Conservation (phyloP, 2,329 filamentous ascomycete species). For the Pseudopyricularia cyperi region DNA sequence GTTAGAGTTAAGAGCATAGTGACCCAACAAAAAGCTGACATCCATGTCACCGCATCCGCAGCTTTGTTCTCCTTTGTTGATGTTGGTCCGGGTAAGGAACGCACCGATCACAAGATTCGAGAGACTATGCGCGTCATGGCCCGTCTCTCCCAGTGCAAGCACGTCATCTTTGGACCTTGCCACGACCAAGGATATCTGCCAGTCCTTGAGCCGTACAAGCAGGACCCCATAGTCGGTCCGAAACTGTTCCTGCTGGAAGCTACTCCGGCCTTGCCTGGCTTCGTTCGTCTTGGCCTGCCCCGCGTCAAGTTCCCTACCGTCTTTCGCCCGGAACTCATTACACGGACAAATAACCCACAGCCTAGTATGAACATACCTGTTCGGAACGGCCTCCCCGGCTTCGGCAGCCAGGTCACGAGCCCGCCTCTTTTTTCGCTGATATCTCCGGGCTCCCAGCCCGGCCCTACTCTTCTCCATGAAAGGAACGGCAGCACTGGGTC, state of each 20-base stretch:
- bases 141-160: slow-evolving; percentile 16
- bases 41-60: neutral
- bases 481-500: neutral
- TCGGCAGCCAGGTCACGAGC: neutral
- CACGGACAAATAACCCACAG: neutral
- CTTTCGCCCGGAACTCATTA: slow-evolving; percentile 15
- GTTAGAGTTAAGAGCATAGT: neutral
- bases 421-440: neutral
- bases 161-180: slow-evolving; percentile 19
- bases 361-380: slow-evolving; percentile 2
- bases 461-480: neutral
- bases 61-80: slow-evolving; percentile 21
- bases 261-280: slow-evolving; percentile 16
- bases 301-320: slow-evolving; percentile 14
- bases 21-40: neutral
- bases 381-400: neutral
- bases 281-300: slow-evolving; percentile 15
- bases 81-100: slow-evolving; percentile 20
- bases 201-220: slow-evolving; percentile 17
- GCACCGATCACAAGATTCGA: slow-evolving; percentile 20
- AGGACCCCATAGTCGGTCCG: slow-evolving; percentile 10
- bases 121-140: slow-evolving; percentile 21
- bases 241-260: slow-evolving; percentile 19
- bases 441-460: neutral
- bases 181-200: slow-evolving; percentile 21